Base-by-base conservation (phyloP, 306 rosid species). In the Medicago ruthenica region DNA sequence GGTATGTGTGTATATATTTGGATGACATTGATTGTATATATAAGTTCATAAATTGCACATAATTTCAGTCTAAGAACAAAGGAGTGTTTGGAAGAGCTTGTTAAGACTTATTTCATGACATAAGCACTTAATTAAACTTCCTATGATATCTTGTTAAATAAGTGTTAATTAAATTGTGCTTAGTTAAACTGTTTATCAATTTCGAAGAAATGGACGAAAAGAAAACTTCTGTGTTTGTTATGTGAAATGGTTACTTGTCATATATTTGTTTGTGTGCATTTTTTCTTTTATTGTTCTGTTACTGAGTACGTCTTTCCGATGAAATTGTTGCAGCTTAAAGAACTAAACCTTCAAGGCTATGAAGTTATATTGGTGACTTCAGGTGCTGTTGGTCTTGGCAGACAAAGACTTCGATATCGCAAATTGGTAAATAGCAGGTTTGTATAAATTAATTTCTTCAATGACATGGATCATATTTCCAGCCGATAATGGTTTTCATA, bases 301-400 rank as follows among this genome's bases (percentile, higher is more conserved):
- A 77, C 64, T 67, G 24, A 40, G n/a, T 6, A 0, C 76, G 15
- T 65, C n/a, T 67, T 62, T 42, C 0, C 24, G 34, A 37, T 72
- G 68, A 18, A 65, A 76, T 73, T 44, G 10, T 22, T 77, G 77
- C 91, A 94, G 97, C 91, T 94, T 40, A 94, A 94, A 60, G 96
- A 94, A 34, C 86, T 94, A 18, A 90, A 88, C 76, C 63, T 76
- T 39, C 88, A 82, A 75, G 98, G 93, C 6, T 94, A 90, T 68
- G 97, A 94, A 81, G 96, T 94, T 55, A 92, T 94, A 82, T 72
- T 94, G 88, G 98, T 94, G 74, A 87, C 94, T 71, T 94, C 97
- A 54, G 98, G 98, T 67, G 98, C 98, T 74, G 97, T 94, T 74
- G 98, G 97, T 65, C 91, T 94, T 65, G 98, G 98, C 72, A 88